Conservation (phyloP, 495 filamentous ascomycete genomes). For the Saxophila tyrrhenica region DNA sequence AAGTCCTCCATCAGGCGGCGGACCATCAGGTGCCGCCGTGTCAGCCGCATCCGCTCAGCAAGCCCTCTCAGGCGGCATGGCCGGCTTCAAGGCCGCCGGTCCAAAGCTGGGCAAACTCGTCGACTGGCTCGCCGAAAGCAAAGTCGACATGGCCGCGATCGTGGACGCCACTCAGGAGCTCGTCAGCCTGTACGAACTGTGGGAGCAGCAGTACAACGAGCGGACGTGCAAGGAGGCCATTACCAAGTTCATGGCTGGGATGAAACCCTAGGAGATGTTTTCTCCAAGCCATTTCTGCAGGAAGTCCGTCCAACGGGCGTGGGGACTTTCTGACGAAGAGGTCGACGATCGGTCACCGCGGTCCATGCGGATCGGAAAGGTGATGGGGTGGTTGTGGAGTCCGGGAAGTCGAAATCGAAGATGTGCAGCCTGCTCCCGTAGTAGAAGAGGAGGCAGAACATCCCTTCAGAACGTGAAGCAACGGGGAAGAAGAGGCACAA, state of each 20-base stretch:
- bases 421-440: too few species aligned
- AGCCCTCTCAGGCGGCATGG: slow-evolving; percentile 9
- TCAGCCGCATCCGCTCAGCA: slow-evolving; percentile 5
- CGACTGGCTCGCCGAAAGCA: slow-evolving; percentile 82
- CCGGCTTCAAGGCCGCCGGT: slow-evolving; percentile 15
- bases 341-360: too few species aligned
- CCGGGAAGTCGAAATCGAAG: too few species aligned
- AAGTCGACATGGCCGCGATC: slow-evolving; percentile 81
- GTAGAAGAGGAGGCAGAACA: too few species aligned
- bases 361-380: too few species aligned
- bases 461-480: too few species aligned
- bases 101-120: slow-evolving; percentile 54
- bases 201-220: slow-evolving; percentile 78
- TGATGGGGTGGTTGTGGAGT: too few species aligned
- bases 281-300: too few species aligned
- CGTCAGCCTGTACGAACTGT: slow-evolving; percentile 86
- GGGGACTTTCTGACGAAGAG: too few species aligned
- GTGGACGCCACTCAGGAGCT: slow-evolving; percentile 92
- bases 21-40: slow-evolving; percentile 1
- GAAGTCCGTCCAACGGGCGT: too few species aligned
- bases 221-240: slow-evolving; percentile 69
- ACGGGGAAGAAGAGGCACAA: too few species aligned
- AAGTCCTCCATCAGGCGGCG: not conserved
- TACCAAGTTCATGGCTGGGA: slow-evolving; percentile 9
- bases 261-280: not conserved